Conservation (phyloP, 2,329 filamentous ascomycete genomes). For the Fusarium tuaranense region DNA sequence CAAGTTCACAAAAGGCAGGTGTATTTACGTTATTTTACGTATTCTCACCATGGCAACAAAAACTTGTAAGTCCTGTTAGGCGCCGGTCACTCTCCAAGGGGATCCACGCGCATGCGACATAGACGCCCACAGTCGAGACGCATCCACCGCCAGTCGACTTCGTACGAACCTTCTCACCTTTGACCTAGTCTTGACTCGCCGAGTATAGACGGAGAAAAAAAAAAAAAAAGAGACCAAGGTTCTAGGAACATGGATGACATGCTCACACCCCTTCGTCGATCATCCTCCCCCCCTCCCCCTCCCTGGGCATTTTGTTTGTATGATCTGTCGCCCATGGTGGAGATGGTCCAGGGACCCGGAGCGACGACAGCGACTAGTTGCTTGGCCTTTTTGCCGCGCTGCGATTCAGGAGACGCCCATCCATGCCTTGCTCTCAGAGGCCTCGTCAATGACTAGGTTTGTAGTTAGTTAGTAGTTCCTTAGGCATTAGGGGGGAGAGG, state of each 20-base stretch:
- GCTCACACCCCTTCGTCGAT: background rate
- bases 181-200: conserved; percentile 13
- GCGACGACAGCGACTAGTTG: conserved; percentile 33
- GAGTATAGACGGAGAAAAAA: conserved; percentile 8
- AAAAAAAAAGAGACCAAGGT: background rate
- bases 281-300: background rate
- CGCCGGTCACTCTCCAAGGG: conserved; percentile 15
- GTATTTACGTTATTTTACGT: background rate
- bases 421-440: background rate
- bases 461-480: conserved; percentile 1
- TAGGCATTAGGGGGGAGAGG: background rate
- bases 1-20: background rate
- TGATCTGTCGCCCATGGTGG: conserved; percentile 29
- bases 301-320: conserved; percentile 6
- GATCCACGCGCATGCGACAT: conserved; percentile 37
- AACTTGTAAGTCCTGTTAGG: conserved; percentile 18
- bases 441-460: background rate
- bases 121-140: conserved; percentile 41
- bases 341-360: conserved; percentile 8
- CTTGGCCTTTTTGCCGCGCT: conserved; percentile 33
- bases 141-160: conserved; percentile 37
- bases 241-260: conserved; percentile 1
- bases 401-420: conserved; percentile 29
- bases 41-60: background rate
- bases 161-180: conserved; percentile 4